phyloP scores from a whole-genome alignment of 2,329 filamentous ascomycete genomes.

The Paraconiothyrium sp. region DNA sequence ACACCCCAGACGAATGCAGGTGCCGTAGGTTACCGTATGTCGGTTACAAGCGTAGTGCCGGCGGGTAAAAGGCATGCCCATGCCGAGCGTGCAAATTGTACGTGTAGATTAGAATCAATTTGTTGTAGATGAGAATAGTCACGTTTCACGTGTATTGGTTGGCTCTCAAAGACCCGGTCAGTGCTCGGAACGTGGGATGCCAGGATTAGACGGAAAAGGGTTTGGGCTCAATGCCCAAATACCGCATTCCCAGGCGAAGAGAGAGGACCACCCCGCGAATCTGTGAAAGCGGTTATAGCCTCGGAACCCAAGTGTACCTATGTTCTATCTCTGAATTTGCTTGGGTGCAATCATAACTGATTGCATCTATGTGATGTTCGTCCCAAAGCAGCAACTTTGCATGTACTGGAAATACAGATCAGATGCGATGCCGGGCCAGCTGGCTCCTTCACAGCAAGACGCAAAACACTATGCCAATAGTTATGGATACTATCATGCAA shows the following conservation, averaged over 20 bases:
- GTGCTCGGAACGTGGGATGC: slow-evolving; percentile 2
- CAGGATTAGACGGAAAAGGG: neutral
- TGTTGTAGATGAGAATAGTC: slow-evolving; percentile 1
- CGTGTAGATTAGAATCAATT: neutral
- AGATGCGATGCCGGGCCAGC: no score
- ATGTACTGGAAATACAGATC: no score
- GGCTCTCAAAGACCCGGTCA: neutral
- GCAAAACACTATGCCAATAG: no score
- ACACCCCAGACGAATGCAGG: slow-evolving; percentile 10
- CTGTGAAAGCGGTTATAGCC: neutral
- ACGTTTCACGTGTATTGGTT: neutral
- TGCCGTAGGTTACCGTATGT: slow-evolving; percentile 10
- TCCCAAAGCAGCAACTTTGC: no score
- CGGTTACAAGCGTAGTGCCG: slow-evolving; percentile 11
- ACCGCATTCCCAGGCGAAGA: neutral
- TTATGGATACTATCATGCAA: neutral
- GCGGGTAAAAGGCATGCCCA: slow-evolving; percentile 12
- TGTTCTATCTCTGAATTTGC: neutral
- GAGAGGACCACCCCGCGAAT: neutral
- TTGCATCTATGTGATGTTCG: no score
- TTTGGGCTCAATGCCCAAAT: neutral
- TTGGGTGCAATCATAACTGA: neutral
- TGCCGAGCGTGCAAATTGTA: neutral
- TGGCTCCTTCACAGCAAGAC: no score
- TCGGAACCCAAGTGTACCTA: neutral